Evolutionary conservation across 1,284 basidiomycete genomes (phyloP), one percentile per base, ranked within the genome.

Genomic region (Leccinum insigne): DNA sequence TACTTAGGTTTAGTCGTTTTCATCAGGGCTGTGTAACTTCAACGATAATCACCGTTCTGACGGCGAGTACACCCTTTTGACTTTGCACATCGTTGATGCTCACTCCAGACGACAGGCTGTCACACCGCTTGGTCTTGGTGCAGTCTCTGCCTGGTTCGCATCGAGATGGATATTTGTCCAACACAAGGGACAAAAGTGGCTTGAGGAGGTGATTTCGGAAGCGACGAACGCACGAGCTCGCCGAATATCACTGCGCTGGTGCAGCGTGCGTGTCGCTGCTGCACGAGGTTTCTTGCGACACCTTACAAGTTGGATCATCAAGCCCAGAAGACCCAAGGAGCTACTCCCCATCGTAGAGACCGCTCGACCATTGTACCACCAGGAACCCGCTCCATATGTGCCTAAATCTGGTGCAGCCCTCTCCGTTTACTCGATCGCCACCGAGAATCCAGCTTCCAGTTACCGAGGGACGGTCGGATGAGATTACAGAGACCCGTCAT

Each of bases 61-160:
- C 90, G 16, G 83, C 82, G 14, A 86, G 77, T 74, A 58, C 35
- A 23, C 42, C 47, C 29, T 18, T 40, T 42, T 57, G 35, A 52
- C n/a, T 35, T 3, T 65, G 14, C 21, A 16, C 11, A 21, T 32
- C 52, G 11, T 11, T 32, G 29, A 26, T 26, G 29, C 72, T 74
- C 60, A 76, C 44, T 58, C 18, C 2, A 29, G 2, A 59, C 60
- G 58, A 49, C 58, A 76, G 75, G 76, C 68, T 64, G 77, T 90
- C 71, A 92, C 90, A 26, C 90, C 88, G 23, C 89, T 92, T 69
- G 91, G 91, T 61, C 84, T 93, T 18, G 80, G 83, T 18, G 90
- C 90, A 8, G 90, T 93, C 9, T 91, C 90, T 2, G 80, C 85
- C 2, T 93, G 91, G 91, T 92, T 93, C 73, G 85, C 86, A 6